Evolutionary conservation across 495 filamentous ascomycete genomes (phyloP), one percentile per base, ranked within the genome.

Genomic region (Xeromyces bisporus): DNA sequence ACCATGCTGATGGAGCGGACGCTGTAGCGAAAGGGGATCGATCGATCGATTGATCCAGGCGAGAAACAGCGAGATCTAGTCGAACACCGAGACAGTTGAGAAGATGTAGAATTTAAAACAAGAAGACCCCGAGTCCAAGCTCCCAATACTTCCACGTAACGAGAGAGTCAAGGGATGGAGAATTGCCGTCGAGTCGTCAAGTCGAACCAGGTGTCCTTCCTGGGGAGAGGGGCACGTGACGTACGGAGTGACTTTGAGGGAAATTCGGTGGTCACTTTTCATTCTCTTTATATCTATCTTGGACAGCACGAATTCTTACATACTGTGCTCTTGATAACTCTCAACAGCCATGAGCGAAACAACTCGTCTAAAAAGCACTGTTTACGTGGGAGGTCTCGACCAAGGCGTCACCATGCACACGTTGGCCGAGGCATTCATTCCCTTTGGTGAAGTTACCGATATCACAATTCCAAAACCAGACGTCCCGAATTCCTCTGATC

Each of bases 381-480:
- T 97, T 38, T 91, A 89, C 46, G 76, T 96, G 32, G 85, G 87
- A 31, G 86, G 86, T 24, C 71, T 97, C 15, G 77, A 89, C 39
- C 73, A 77, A 35, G 64, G 73, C 15, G 82, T 92, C 27, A 85
- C 75, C 8, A 50, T 64, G 14, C 61, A 69, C 18, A 77, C 73
- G 25, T 66, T 97, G 27, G 75, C 86, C 27, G 80, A 86, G 42
- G 84, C 85, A 21, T 99, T 99, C 61, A 64, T 96, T 17, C 91
- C 91, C 0, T 99, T 99, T 46, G 89, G 89, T 40, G 84, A 93
- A 46, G 80, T 99, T 37, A 71, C 77, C 31, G 83, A 93, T 44
- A 73, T 97, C 36, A 77, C 80, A 9, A 60, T 97, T 14, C 89
- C 89, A 18, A 83, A 81, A 48, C 77, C 89, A 30, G 81, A 92